These are phyloP conservation scores for Hypoxylon sp. DNA, from an alignment of 2,329 filamentous ascomycete species.

Conservation along the genomic window DNA sequence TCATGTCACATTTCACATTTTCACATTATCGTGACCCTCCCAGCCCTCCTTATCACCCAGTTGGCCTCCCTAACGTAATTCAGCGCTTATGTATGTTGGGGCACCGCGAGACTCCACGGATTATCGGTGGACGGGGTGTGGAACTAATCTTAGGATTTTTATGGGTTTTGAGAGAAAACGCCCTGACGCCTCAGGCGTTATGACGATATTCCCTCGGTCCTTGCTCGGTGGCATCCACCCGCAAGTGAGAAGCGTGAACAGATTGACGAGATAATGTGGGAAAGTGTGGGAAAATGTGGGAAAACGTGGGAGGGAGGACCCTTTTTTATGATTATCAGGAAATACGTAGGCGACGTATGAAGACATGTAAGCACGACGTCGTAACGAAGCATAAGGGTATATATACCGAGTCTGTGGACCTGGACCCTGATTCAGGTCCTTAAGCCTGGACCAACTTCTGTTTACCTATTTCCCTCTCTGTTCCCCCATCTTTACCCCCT, in stretches of 20 bases:
- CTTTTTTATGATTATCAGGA: constrained; percentile 37
- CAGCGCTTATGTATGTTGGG: constrained; percentile 4
- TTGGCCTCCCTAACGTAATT: constrained; percentile 22
- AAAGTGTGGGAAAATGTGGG: neutral
- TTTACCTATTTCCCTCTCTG: constrained; percentile 21
- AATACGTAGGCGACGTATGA: constrained; percentile 23
- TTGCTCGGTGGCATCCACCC: constrained; percentile 43
- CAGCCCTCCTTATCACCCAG: no score
- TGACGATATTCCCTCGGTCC: constrained; percentile 43
- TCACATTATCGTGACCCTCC: constrained; percentile 16
- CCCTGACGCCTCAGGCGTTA: constrained; percentile 26
- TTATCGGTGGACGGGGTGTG: constrained; percentile 23
- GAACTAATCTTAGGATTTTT: constrained; percentile 28
- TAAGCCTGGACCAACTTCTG: constrained; percentile 37
- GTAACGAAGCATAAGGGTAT: constrained; percentile 34
- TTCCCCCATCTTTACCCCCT: constrained; percentile 11
- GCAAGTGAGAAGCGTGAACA: constrained; percentile 8
- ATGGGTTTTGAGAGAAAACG: constrained; percentile 19
- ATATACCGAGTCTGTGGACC: constrained; percentile 37
- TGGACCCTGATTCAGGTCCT: constrained; percentile 28
- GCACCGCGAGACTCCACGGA: constrained; percentile 3
- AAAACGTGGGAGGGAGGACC: constrained; percentile 15
- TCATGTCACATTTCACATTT: constrained; percentile 36
- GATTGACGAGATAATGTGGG: constrained; percentile 6
- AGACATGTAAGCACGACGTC: constrained; percentile 23